phyloP scores from a whole-genome alignment of 306 rosid genomes.

The Quercus ilex region DNA sequence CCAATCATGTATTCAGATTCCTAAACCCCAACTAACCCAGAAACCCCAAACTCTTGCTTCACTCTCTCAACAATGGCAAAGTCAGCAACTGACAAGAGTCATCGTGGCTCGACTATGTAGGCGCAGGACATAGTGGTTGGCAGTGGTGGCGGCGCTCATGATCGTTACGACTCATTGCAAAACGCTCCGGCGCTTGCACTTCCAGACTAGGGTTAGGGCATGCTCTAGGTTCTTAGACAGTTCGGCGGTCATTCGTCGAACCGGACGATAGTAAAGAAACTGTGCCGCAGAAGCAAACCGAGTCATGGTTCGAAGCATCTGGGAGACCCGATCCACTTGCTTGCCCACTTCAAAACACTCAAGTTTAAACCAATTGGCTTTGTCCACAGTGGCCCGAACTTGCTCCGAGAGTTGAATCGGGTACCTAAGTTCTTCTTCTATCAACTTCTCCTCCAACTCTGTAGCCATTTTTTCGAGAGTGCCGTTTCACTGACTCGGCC shows the following conservation, averaged over 20 bases:
- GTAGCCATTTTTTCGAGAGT: conserved; percentile 32
- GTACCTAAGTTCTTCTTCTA: conserved; percentile 54
- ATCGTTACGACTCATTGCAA: conserved; percentile 60
- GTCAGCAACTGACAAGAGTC: no score
- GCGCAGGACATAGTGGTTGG: no score
- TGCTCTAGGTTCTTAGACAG: conserved; percentile 57
- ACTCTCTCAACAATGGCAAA: no score
- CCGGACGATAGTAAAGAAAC: conserved; percentile 59
- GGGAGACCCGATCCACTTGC: conserved; percentile 56
- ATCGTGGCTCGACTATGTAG: no score
- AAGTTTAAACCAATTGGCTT: conserved; percentile 48
- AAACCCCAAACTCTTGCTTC: no score
- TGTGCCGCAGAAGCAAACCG: conserved; percentile 45
- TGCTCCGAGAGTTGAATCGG: conserved; percentile 68
- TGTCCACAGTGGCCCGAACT: conserved; percentile 48
- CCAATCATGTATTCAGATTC: no score
- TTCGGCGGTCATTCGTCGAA: conserved; percentile 52
- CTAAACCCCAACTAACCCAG: no score
- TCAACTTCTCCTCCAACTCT: conserved; percentile 49
- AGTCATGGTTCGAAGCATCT: conserved; percentile 62
- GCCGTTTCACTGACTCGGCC: no score
- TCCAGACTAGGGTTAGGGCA: conserved; percentile 48
- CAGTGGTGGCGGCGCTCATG: conserved; percentile 29
- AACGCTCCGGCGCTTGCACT: conserved; percentile 60
- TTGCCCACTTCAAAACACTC: conserved; percentile 67